Percentiles rank a stretch among this genome's conserved stretches.
phyloP scores from a whole-genome alignment of 2,329 filamentous ascomycete species.

The Didymella glomerata region DNA sequence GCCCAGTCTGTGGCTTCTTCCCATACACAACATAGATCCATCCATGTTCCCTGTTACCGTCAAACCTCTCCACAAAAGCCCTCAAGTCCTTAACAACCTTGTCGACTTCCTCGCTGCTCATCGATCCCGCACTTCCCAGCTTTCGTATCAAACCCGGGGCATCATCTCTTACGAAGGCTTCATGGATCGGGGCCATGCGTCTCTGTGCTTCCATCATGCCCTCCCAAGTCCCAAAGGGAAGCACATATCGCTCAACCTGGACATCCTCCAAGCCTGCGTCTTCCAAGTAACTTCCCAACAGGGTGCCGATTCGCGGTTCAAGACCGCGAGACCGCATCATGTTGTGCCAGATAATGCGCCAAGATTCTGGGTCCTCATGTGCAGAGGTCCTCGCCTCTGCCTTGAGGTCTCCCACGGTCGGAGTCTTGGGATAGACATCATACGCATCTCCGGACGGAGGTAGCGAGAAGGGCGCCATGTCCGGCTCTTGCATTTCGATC shows the following conservation, averaged over 20 bases:
- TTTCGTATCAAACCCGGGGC: neutral
- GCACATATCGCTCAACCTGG: neutral
- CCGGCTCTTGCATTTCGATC: constrained; percentile 2
- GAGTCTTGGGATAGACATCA: too few relatives aligned
- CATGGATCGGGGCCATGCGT: neutral
- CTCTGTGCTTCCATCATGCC: neutral
- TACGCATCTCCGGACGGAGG: too few relatives aligned
- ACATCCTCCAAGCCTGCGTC: too few relatives aligned
- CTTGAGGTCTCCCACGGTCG: too few relatives aligned
- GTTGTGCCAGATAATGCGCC: too few relatives aligned
- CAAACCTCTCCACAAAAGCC: neutral
- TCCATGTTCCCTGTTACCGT: constrained; percentile 4
- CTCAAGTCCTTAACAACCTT: neutral
- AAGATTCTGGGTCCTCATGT: too few relatives aligned
- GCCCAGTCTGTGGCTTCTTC: neutral
- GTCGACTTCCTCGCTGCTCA: neutral
- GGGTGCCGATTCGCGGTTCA: too few relatives aligned
- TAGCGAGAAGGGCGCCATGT: neutral
- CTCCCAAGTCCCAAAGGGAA: neutral
- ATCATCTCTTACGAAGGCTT: neutral
- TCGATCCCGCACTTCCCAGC: neutral
- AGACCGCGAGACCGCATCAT: too few relatives aligned
- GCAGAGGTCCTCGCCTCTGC: too few relatives aligned
- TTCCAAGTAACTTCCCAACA: too few relatives aligned
- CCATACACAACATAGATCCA: neutral